Base-by-base conservation (phyloP, 1,284 basidiomycete species). In the Sporisorium exsertum region DNA sequence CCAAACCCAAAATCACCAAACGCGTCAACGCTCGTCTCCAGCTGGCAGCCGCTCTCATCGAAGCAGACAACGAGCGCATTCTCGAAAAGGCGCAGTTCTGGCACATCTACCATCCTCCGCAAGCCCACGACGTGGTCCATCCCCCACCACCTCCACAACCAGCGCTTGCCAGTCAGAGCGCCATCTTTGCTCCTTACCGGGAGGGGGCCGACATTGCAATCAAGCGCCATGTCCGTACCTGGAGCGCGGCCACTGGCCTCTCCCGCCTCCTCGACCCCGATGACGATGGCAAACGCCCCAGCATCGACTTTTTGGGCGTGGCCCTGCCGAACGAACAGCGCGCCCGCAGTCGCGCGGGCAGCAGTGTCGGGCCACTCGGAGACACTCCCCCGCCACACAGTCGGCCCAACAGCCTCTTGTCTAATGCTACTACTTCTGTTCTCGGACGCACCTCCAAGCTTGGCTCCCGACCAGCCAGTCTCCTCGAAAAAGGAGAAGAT, bases 41-140 rank as follows among this genome's bases (percentile, higher is more conserved):
- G 58, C 76, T 83, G 10, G 83, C 83, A 29, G 83, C 83, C 5
- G 83, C 83, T 9, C 78, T 85, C 35, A 78, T 85, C 58, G 83
- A 85, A 51, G 81, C 81, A 5, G 83, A 85, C 78, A 85, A 85
- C 56, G 81, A 83, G 2, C 58, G 73, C 10, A 80, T 84, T 49
- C 53, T 71, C 26, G 63, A 58, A 53, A 80, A 73, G 26, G 72
- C 75, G 2, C 71, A 66, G n/a, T 63, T 73, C 45, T 75, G 67
- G 66, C 62, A 72, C 47, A 72, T 67, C 43, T 68, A 66, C 42
- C 69, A 76, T 40, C 72, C 72, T 9, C 55, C 63, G 12, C 72
- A 60, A 32, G 33, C 58, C 5, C 53, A 65, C 22, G 62, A 71
- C n/a, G 15, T 45, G 10, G 54, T 69, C 1, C 54, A 46, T 15